A percentile compares a stretch with the other conserved stretches of the same genome.
Conservation (phyloP, 345 rosid species). For the Brassica incana region DNA sequence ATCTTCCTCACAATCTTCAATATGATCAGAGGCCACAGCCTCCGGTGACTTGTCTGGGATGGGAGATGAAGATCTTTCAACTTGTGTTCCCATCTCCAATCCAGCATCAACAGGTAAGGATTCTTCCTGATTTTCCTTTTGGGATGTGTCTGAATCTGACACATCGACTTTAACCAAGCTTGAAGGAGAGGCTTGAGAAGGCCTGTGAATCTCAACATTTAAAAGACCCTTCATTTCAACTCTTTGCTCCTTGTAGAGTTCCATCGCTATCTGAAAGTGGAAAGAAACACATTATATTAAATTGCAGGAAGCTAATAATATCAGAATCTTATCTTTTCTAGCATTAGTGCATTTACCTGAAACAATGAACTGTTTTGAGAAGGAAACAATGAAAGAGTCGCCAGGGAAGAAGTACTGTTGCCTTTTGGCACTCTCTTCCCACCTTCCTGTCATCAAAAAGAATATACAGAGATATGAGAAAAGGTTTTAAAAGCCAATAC, state of each 20-base stretch:
- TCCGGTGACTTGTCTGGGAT: slow-evolving; percentile 12
- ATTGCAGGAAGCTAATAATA: slow-evolving; percentile 3
- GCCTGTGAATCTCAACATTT: slow-evolving; percentile 24
- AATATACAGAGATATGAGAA: slow-evolving; percentile 7
- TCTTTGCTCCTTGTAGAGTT: slow-evolving; percentile 73
- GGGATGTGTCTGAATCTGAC: slow-evolving; percentile 7
- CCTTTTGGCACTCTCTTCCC: slow-evolving; percentile 59
- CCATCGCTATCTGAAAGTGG: slow-evolving; percentile 72
- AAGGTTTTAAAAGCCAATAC: not conserved
- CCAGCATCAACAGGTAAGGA: not conserved
- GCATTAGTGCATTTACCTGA: slow-evolving; percentile 53
- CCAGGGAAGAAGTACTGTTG: slow-evolving; percentile 43
- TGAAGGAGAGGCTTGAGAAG: slow-evolving; percentile 41
- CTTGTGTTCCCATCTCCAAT: slow-evolving; percentile 21
- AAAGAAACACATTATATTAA: slow-evolving; percentile 12
- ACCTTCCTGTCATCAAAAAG: slow-evolving; percentile 54
- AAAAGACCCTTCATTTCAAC: slow-evolving; percentile 46
- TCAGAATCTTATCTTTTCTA: not conserved
- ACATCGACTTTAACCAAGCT: slow-evolving; percentile 16
- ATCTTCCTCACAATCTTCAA: slow-evolving; percentile 18
- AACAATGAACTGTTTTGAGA: slow-evolving; percentile 53
- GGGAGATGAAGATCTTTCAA: slow-evolving; percentile 11
- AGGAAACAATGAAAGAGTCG: slow-evolving; percentile 54
- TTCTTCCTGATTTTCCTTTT: not conserved
- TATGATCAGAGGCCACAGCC: slow-evolving; percentile 11